Percentiles rank a stretch among this genome's conserved stretches.
Evolutionary conservation across 1,139 yeast genomes (phyloP).

Genomic region (Martiniozyma asiatica): DNA sequence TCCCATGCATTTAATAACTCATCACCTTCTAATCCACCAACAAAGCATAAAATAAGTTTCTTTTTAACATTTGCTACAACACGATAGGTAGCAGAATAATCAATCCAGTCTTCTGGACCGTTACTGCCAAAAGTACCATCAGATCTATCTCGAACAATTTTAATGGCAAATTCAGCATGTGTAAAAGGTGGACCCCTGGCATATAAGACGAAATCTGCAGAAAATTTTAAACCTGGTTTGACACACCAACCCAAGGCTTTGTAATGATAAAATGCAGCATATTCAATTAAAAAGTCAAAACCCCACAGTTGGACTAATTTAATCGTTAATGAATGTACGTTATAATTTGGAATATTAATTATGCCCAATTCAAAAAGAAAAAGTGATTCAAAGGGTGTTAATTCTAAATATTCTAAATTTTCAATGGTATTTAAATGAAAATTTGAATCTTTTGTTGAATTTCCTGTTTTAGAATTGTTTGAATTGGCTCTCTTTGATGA

Average conservation of each 20-base stretch:
- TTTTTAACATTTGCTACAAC: conserved; percentile 85
- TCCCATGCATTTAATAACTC: conserved; percentile 23
- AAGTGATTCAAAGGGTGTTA: conserved; percentile 66
- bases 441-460: conserved; percentile 30
- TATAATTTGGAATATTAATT: conserved; percentile 15
- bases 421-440: conserved; percentile 27
- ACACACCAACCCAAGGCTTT: conserved; percentile 93
- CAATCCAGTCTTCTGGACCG: conserved; percentile 39
- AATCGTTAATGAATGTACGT: conserved; percentile 20
- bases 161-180: conserved; percentile 75
- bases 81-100: conserved; percentile 56
- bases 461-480: conserved; percentile 21
- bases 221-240: conserved; percentile 83
- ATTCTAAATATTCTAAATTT: conserved; percentile 55
- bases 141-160: conserved; percentile 1
- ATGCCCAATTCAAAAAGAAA: conserved; percentile 36
- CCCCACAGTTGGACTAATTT: conserved; percentile 19
- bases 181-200: conserved; percentile 90
- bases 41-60: conserved; percentile 56
- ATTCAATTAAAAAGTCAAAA: conserved; percentile 36
- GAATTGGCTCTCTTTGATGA: background rate
- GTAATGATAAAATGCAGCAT: conserved; percentile 76
- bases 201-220: conserved; percentile 70
- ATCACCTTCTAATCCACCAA: conserved; percentile 33
- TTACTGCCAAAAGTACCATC: conserved; percentile 2